Evolutionary conservation across 75 land plant genomes (phyloP).

Genomic region (Sequoiadendron giganteum): DNA sequence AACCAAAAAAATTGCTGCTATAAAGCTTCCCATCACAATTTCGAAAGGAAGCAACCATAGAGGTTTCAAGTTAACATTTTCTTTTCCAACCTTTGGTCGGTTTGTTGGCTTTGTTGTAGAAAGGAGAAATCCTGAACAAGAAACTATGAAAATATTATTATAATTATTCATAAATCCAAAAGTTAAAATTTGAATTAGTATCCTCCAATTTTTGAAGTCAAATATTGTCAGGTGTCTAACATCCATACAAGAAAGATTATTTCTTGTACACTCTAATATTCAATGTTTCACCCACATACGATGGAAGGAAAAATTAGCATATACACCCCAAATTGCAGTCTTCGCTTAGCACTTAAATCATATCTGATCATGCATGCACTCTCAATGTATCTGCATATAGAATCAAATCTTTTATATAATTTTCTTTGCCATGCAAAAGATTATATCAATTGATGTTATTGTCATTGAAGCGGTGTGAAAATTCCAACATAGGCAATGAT

Average conservation of each 20-base stretch:
- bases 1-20: slow-evolving; percentile 4
- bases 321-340: not conserved
- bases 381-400: not conserved
- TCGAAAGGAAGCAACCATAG: slow-evolving; percentile 27
- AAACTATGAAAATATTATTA: slow-evolving; percentile 6
- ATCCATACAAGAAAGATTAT: not conserved
- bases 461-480: not conserved
- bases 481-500: not conserved
- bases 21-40: slow-evolving; percentile 22
- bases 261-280: not conserved
- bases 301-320: not conserved
- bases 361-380: not conserved
- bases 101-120: not conserved
- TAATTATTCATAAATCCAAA: not conserved
- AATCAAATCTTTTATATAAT: not conserved
- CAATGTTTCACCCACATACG: not conserved
- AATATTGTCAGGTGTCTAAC: not conserved
- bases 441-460: not conserved
- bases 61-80: not conserved
- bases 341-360: not conserved
- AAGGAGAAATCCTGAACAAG: not conserved
- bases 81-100: not conserved
- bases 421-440: not conserved
- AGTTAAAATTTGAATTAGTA: not conserved
- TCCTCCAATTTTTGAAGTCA: not conserved